phyloP scores from a whole-genome alignment of 2,329 filamentous ascomycete species.

The Arthrobotrys musiformis region DNA sequence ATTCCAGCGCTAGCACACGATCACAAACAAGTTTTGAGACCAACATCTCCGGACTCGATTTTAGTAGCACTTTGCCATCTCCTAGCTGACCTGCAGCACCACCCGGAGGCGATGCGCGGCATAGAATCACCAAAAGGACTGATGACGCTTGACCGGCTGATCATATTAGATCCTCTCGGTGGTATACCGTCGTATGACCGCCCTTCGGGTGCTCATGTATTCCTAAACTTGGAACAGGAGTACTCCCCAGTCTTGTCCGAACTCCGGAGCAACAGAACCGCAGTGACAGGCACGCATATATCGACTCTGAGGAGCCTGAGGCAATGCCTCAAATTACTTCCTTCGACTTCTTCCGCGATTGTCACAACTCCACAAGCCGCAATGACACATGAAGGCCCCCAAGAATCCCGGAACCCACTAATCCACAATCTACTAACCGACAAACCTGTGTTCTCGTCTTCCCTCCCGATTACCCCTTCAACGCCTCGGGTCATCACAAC shows the following conservation, averaged over 20 bases:
- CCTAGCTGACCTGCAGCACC: slow-evolving; percentile 69
- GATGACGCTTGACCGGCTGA: slow-evolving; percentile 78
- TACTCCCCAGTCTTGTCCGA: slow-evolving; percentile 75
- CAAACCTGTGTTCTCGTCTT: slow-evolving; percentile 91
- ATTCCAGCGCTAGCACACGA: slow-evolving; percentile 74
- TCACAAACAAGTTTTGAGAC: slow-evolving; percentile 63
- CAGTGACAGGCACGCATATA: slow-evolving; percentile 65
- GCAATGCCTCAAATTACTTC: slow-evolving; percentile 77
- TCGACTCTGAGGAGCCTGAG: slow-evolving; percentile 80
- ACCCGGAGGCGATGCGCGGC: slow-evolving; percentile 62
- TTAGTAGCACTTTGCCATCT: slow-evolving; percentile 80
- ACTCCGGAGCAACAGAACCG: slow-evolving; percentile 65
- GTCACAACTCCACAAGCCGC: slow-evolving; percentile 89
- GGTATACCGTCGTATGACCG: slow-evolving; percentile 77
- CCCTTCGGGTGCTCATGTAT: slow-evolving; percentile 76
- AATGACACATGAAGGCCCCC: slow-evolving; percentile 64
- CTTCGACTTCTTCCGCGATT: slow-evolving; percentile 84
- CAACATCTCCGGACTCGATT: slow-evolving; percentile 71
- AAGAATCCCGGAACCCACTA: slow-evolving; percentile 75
- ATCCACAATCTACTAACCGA: slow-evolving; percentile 97
- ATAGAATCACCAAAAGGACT: slow-evolving; percentile 63
- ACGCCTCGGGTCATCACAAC: slow-evolving; percentile 72
- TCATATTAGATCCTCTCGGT: slow-evolving; percentile 86
- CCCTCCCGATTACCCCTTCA: slow-evolving; percentile 72
- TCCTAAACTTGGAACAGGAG: slow-evolving; percentile 94